Evolutionary conservation across 1,284 basidiomycete genomes (phyloP).

Genomic region (Tilletia indica): DNA sequence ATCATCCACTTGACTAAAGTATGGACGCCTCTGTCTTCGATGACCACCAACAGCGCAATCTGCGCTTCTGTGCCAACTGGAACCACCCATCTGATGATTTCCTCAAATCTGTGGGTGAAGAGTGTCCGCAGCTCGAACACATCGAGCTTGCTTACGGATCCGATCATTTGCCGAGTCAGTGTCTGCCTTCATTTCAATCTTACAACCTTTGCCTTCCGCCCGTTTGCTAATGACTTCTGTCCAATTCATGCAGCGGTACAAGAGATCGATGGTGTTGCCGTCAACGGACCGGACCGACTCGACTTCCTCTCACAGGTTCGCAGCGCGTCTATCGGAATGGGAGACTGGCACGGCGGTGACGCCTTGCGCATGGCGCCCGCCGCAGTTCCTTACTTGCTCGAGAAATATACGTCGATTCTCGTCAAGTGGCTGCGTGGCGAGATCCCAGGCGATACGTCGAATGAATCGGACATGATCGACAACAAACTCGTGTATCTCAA

Average conservation of each 20-base stretch:
- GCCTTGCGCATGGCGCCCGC: background rate
- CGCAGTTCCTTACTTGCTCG: background rate
- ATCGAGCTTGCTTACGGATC: slow-evolving; percentile 7
- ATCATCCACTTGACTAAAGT: too few species aligned
- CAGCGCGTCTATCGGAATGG: slow-evolving; percentile 8
- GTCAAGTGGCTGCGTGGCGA: slow-evolving; percentile 13
- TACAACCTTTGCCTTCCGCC: background rate
- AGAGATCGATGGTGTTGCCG: background rate
- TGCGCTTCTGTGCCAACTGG: background rate
- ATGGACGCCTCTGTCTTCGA: too few species aligned
- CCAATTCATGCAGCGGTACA: background rate
- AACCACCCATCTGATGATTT: background rate
- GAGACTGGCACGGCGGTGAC: background rate
- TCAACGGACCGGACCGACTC: slow-evolving; percentile 5
- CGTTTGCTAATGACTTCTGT: background rate
- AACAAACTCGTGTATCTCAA: slow-evolving; percentile 4
- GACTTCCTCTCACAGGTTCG: background rate
- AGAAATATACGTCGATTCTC: background rate
- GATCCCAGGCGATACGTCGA: background rate
- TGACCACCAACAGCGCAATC: background rate
- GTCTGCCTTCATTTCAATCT: background rate
- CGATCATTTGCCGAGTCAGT: background rate
- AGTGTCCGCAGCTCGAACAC: background rate
- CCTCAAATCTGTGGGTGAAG: background rate
- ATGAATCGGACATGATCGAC: background rate